Evolutionary conservation across 2,329 filamentous ascomycete genomes (phyloP).

Genomic region (Penicillium griseofulvum): DNA sequence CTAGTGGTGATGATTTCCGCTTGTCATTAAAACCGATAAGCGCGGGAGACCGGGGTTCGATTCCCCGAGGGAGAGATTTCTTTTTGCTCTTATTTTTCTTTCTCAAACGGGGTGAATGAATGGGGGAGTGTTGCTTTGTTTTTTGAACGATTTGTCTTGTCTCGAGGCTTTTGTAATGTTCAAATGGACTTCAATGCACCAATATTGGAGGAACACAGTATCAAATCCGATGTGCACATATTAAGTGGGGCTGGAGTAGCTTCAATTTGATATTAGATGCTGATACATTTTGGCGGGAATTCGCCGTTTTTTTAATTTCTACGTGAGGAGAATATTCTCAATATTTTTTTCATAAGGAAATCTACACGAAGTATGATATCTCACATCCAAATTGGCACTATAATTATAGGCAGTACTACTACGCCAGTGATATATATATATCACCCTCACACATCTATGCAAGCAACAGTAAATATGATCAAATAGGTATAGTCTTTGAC

Average conservation of each 20-base stretch:
- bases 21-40: constrained; percentile 35
- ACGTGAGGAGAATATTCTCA: constrained; percentile 45
- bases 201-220: not conserved
- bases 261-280: constrained; percentile 50
- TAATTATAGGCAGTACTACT: not conserved
- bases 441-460: not conserved
- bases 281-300: constrained; percentile 40
- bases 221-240: not conserved
- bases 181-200: not conserved
- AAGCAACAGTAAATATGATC: not conserved
- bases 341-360: not conserved
- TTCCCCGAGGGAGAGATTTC: constrained; percentile 37
- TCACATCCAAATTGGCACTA: not conserved
- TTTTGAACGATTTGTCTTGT: too few relatives aligned
- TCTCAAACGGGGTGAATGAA: not conserved
- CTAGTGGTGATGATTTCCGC: constrained; percentile 44
- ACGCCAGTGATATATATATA: not conserved
- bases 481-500: not conserved
- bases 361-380: constrained; percentile 3
- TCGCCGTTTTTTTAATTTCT: constrained; percentile 45
- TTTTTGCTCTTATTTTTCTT: constrained; percentile 13
- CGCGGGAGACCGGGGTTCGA: constrained; percentile 42
- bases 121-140: not conserved
- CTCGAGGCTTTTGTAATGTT: not conserved
- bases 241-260: constrained; percentile 26